Evolutionary conservation across 2,329 filamentous ascomycete genomes (phyloP).

Genomic region (Penicillium sp.): DNA sequence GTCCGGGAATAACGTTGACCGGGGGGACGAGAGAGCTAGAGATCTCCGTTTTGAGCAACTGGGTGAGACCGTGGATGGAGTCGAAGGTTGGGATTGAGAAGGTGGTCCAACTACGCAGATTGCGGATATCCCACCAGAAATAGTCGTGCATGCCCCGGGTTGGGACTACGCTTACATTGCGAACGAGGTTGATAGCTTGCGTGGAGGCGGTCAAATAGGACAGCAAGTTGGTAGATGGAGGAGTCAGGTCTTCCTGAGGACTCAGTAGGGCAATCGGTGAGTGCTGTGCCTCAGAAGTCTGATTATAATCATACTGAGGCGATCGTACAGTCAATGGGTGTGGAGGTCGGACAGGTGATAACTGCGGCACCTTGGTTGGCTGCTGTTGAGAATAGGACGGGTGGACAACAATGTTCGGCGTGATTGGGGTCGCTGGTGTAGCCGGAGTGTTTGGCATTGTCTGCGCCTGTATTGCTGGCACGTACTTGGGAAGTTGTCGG

Average conservation of each 20-base stretch:
- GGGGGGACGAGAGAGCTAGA: conserved; percentile 43
- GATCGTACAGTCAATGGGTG: conserved; percentile 33
- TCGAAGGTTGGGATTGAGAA: conserved; percentile 76
- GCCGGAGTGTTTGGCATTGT: conserved; percentile 43
- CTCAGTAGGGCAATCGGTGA: conserved; percentile 31
- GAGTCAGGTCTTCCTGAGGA: conserved; percentile 29
- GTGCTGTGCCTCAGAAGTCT: conserved; percentile 28
- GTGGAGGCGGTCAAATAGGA: conserved; percentile 78
- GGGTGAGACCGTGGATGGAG: conserved; percentile 69
- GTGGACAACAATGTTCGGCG: conserved; percentile 40
- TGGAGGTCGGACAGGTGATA: conserved; percentile 47
- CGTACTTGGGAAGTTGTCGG: conserved; percentile 67
- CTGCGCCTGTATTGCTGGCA: conserved; percentile 48
- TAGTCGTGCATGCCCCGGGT: conserved; percentile 71
- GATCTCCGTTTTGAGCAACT: conserved; percentile 71
- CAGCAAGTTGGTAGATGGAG: conserved; percentile 66
- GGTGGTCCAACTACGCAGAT: conserved; percentile 77
- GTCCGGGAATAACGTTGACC: conserved; percentile 43
- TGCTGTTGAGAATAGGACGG: conserved; percentile 35
- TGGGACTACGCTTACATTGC: conserved; percentile 70
- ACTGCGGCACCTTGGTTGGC: conserved; percentile 41
- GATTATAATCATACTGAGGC: conserved; percentile 32
- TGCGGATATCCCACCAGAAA: conserved; percentile 96
- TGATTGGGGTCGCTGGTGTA: conserved; percentile 45
- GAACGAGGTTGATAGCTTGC: conserved; percentile 79